Base-by-base conservation (phyloP, 2,329 filamentous ascomycete genomes). In the Penicillium decumbens region DNA sequence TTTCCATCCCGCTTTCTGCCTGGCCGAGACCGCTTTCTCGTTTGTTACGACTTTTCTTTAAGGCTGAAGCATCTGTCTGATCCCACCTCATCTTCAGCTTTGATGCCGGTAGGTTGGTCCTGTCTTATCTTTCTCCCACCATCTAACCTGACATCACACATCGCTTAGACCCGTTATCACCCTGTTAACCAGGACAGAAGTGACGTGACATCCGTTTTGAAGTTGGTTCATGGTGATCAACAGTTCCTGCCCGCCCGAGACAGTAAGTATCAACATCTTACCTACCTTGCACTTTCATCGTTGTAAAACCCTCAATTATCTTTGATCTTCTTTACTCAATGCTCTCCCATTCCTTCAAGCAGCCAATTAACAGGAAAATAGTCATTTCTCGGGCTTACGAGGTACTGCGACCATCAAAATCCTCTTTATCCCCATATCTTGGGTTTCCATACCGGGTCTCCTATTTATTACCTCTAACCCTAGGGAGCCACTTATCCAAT, bases 21-120 rank as follows among this genome's bases (percentile, higher is more conserved):
- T 25, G 10, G 4, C 29, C 6, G 39, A 39, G 15, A 47, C 39
- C 32, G 39, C 39, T 41, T 38, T 47, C n/a, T 41, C 45, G 39
- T 42, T 47, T 47, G 45, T 23, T 18, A 39, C 39, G 28, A 38
- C 15, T 15, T 37, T 10, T n/a, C n/a, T 24, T 25, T 27, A 13
- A 40, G 23, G 23, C n/a, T 18, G 9, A 46, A 20, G 28, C 24
- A 23, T 23, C 23, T 3, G 29, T 6, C n/a, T 15, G 33, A 37
- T 37, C 15, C 33, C 33, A 37, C 33, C 33, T 20, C 33, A 37
- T 37, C 18, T 20, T 10, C 33, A 20, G 33, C 33, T 10, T 37
- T 37, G 33, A 37, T 37, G 30, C 4, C 13, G 30, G 15, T 4
- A 18, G 33, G 15, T 37, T 12, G 18, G 15, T 20, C 33, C 18